Base-by-base conservation (phyloP, 768 basidiomycete species). In the Mrakia frigida region DNA sequence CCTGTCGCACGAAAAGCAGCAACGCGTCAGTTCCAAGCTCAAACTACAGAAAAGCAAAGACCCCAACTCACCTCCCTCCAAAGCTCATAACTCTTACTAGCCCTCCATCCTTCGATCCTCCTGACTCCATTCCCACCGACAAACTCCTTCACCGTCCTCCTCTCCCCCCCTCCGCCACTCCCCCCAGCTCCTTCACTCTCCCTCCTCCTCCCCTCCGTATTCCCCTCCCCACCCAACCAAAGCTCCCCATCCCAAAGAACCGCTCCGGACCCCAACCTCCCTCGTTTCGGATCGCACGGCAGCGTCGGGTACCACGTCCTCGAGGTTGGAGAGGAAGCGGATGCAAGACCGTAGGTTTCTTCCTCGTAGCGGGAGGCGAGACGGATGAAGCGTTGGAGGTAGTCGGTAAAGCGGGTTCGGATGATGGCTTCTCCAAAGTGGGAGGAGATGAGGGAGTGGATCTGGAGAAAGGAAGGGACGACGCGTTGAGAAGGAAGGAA, bases 341-440 rank as follows among this genome's bases (percentile, higher is more conserved):
- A 41, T 7, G 46, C 21, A 18, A n/a, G n/a, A 4, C 93, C 93
- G 25, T 84, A 81, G 2, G 86, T 87, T n/a, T 90, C 88, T 81
- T 97, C 95, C 81, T 98, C 97, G 80, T 94, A 96, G 61, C 91
- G 88, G 18, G 94, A 90, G 3, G 96, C 92, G 46, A 98, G 85
- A 31, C 93, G 88, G 46, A 97, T 89, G 82, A 99, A 98, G 2
- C 95, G 89, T 59, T 84, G 83, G 0, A 92, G 89, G 82, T 96
- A 98, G 81, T 98, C 96, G 18, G 90, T 88, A 81, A 98, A 94
- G 37, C 94, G 88, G 80, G 90, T 87, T 14, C 95, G 90, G 13
- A 99, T 92, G 78, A 92, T 86, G 56, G 88, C 86, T 84, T 98
- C 97, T 39, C 95, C 94, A 81, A 91, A 94, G 80, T 97, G 96